Base-by-base conservation (phyloP, 2,329 filamentous ascomycete species). In the Fusarium veterinarium region DNA sequence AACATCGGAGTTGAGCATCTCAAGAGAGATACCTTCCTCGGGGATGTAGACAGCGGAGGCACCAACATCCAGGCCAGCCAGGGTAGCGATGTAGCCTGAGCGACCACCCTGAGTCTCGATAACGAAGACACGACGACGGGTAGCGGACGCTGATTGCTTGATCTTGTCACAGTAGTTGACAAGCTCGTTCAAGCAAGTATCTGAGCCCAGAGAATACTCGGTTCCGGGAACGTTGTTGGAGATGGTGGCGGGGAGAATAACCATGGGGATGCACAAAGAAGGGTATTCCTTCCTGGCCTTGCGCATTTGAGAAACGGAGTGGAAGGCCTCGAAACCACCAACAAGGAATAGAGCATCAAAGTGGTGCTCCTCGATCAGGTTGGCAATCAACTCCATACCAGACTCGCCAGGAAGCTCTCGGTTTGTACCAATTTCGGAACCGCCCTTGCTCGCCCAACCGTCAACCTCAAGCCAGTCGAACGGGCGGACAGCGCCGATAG, bases 211-310 rank as follows among this genome's bases (percentile, higher is more conserved):
- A 3, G 95, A 98, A 85, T 98, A 98, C 83, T 99, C 96, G 1
- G 95, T 97, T 42, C 96, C 96, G 0, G 96, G 96, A 8, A 99
- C 96, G 81, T 99, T 99, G 87, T 99, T 99, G 74, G 94, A 97
- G 76, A 99, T 95, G 14, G 96, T 99, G n/a, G 96, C 96, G 0
- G 96, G 96, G 31, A 99, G 87, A 45, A 98, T 88, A 59, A 92
- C 89, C 87, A 98, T 94, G 25, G 96, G 96, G 72, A 99, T 98
- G 82, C 94, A 95, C 80, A 99, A 93, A 3, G 93, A 92, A 16
- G 93, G 91, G 83, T 93, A 97, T 69, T 93, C 84, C 40, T 90
- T 88, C 62, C 95, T 89, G 19, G 92, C 95, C 84, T 93, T 90
- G 75, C 95, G 92, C 67, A 99, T 88, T 82, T 98, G 93, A 48